These are phyloP conservation scores for Volvox reticuliferus DNA, from an alignment of 139 green algal species.

Conservation along the genomic window DNA sequence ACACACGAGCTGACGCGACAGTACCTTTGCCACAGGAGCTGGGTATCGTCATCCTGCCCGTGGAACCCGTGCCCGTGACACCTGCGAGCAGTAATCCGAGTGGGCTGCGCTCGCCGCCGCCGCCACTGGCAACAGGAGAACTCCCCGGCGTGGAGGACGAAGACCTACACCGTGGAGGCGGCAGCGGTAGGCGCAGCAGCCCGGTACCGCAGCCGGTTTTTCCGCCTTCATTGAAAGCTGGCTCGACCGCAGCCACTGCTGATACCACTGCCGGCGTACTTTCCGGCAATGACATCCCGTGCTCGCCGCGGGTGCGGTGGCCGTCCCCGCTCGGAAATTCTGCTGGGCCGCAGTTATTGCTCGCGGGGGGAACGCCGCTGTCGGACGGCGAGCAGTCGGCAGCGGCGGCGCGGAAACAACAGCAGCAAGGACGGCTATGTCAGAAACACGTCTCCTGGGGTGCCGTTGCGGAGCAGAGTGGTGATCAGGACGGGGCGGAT, in stretches of 20 bases:
- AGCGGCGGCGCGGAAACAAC: not conserved
- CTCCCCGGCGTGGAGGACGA: not conserved
- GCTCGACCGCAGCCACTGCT: too few species aligned
- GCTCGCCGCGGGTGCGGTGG: not conserved
- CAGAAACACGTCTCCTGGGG: conserved; percentile 41
- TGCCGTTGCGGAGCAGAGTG: not conserved
- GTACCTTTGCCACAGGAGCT: not conserved
- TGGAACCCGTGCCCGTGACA: conserved; percentile 9
- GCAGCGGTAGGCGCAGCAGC: not conserved
- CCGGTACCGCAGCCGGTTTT: not conserved
- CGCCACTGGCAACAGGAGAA: not conserved
- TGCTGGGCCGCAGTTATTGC: not conserved
- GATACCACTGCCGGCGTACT: too few species aligned
- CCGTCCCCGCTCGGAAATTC: not conserved
- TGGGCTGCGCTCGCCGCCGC: conserved; percentile 1
- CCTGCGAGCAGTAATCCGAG: conserved; percentile 7
- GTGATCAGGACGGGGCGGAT: not conserved
- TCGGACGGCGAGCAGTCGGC: not conserved
- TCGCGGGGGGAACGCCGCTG: too few species aligned
- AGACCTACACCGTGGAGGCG: not conserved
- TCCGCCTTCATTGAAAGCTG: not conserved
- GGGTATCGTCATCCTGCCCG: conserved; percentile 31
- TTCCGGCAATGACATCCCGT: not conserved
- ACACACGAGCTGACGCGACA: too few species aligned
- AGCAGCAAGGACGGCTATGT: not conserved